These are phyloP conservation scores for Thamnidium elegans DNA, from an alignment of 192 early-diverging fungal genomes.

Conservation along the genomic window DNA sequence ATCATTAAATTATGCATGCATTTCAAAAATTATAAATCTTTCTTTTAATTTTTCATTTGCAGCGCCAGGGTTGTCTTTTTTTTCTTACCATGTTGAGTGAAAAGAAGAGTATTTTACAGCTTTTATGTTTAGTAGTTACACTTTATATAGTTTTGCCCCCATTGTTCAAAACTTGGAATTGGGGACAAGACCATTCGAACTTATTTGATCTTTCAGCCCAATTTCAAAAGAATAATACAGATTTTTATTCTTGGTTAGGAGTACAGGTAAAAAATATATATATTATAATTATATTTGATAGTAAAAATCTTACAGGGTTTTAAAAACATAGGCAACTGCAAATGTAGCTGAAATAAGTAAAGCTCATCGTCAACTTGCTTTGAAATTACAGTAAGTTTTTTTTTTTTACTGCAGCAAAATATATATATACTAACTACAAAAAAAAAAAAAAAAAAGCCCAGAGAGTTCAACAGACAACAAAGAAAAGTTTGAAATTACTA, in stretches of 20 bases:
- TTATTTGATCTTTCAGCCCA: neutral
- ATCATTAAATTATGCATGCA: too few species aligned
- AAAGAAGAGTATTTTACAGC: too few species aligned
- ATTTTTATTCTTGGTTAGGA: conserved; percentile 13
- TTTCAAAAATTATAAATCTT: too few species aligned
- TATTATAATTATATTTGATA: too few species aligned
- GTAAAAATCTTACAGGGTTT: too few species aligned
- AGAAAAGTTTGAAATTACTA: neutral
- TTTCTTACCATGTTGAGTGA: too few species aligned
- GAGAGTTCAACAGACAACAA: neutral
- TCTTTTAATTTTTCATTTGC: too few species aligned
- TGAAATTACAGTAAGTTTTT: conserved; percentile 7
- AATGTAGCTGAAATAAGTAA: neutral
- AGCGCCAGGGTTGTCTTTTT: too few species aligned
- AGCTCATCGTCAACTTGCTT: conserved; percentile 11
- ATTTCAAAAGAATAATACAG: neutral
- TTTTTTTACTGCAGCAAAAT: neutral
- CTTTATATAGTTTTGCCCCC: conserved; percentile 1
- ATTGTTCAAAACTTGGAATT: conserved; percentile 10
- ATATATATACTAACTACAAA: neutral
- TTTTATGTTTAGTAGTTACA: too few species aligned
- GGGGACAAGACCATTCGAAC: neutral
- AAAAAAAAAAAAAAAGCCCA: neutral
- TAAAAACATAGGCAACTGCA: conserved; percentile 1
- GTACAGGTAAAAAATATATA: conserved; percentile 1